phyloP scores from a whole-genome alignment of 768 basidiomycete species.

The Pleurotus platypus region DNA sequence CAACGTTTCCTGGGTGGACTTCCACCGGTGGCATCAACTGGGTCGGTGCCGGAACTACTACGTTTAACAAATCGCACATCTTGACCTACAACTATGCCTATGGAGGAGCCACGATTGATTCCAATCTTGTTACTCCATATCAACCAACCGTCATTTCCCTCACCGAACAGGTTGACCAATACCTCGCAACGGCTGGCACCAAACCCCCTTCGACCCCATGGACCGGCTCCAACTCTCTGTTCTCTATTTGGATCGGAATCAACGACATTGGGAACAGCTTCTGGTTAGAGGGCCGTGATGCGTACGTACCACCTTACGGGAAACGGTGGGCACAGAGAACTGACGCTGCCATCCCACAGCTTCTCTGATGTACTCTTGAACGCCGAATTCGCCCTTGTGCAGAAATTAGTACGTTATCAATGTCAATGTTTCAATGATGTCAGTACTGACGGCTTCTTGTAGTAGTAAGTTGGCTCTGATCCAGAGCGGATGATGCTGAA shows the following conservation, averaged over 20 bases:
- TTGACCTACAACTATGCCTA: slow-evolving; percentile 66
- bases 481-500: slow-evolving; percentile 2
- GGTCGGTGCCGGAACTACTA: slow-evolving; percentile 50
- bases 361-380: slow-evolving; percentile 47
- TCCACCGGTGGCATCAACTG: slow-evolving; percentile 56
- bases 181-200: slow-evolving; percentile 39
- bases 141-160: slow-evolving; percentile 47
- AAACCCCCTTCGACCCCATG: slow-evolving; percentile 53
- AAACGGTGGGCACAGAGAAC: too few species aligned
- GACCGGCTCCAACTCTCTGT: slow-evolving; percentile 53
- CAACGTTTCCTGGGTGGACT: slow-evolving; percentile 50
- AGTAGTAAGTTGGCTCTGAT: slow-evolving; percentile 24
- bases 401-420: slow-evolving; percentile 34
- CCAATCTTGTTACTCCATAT: slow-evolving; percentile 51
- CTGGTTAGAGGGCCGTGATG: slow-evolving; percentile 41
- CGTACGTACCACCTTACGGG: slow-evolving; percentile 29
- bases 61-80: slow-evolving; percentile 49
- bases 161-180: slow-evolving; percentile 63
- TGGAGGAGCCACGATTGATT: slow-evolving; percentile 63
- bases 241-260: slow-evolving; percentile 69
- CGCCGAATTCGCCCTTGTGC: slow-evolving; percentile 46
- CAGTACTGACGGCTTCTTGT: slow-evolving; percentile 12
- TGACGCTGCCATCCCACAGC: slow-evolving; percentile 19
- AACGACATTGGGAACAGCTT: slow-evolving; percentile 66
- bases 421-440: slow-evolving; percentile 11